Evolutionary conservation across 2,329 filamentous ascomycete species (phyloP), one percentile per base, ranked within the genome.

Genomic region (Cercospora sesami): DNA sequence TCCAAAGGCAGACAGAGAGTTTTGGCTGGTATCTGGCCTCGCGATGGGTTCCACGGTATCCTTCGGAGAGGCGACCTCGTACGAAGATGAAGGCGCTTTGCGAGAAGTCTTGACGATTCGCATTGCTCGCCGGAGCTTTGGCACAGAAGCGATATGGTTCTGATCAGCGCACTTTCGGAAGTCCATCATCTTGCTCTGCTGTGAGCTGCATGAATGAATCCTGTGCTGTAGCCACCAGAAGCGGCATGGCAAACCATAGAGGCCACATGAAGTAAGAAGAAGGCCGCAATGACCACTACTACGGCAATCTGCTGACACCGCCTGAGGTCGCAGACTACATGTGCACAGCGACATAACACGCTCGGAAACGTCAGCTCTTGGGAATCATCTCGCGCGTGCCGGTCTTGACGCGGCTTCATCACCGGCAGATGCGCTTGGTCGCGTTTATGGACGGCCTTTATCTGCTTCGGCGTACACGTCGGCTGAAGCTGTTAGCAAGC

Each of bases 11-110:
- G 64, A 30, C 64, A 30, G 21, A 60, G 64, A n/a, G 30, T 45
- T 28, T 31, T 66, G 59, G 51, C 48, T 48, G 64, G 59, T 7
- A 23, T 63, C 14, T 66, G 64, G 59, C 59, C 28, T n/a, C n/a
- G 23, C 16, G 58, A 66, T 45, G 28, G 64, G 16, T 57, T 60
- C 16, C n/a, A 42, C 48, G 58, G 58, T 36, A 14, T 14, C 16
- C 31, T 31, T 45, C 58, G 42, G 16, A 57, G 26, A 45, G 59
- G 28, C 42, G 42, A 64, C 26, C 55, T 51, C 14, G 60, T 63
- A 6, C 39, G 42, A 45, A 61, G 59, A 42, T 61, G 33, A 42
- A 16, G 6, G 30, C 30, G 26, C 16, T 10, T 59, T 12, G 5
- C 14, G n/a, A 18, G 55, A 59, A 21, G 16, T 14, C 3, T 8